These are phyloP conservation scores for Kwoniella mangroviensis DNA, from an alignment of 768 basidiomycete species.

Conservation along the genomic window DNA sequence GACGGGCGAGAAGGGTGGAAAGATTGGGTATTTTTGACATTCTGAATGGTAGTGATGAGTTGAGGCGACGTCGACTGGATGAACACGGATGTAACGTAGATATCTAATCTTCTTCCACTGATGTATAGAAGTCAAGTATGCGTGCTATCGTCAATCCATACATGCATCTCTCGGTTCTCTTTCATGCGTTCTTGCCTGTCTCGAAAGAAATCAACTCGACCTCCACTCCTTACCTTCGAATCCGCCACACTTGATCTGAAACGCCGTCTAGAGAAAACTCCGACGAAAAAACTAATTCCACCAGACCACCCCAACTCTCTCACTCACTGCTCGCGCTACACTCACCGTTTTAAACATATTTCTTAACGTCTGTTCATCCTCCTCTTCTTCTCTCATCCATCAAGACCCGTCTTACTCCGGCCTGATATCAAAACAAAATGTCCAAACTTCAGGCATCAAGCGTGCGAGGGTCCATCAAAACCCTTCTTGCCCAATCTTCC, in stretches of 20 bases:
- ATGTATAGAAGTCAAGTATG: background rate
- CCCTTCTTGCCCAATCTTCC: constrained; percentile 78
- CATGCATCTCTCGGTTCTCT: background rate
- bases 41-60: background rate
- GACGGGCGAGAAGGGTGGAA: constrained; percentile 24
- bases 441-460: constrained; percentile 96
- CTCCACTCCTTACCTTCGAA: background rate
- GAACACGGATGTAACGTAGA: background rate
- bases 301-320: background rate
- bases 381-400: constrained; percentile 22
- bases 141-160: background rate
- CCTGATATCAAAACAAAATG: constrained; percentile 36
- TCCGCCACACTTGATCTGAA: constrained; percentile 12
- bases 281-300: constrained; percentile 27
- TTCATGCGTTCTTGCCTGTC: background rate
- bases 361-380: constrained; percentile 4
- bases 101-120: too few relatives aligned
- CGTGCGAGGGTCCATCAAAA: constrained; percentile 97
- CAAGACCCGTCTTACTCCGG: constrained; percentile 30
- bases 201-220: background rate
- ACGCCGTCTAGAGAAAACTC: constrained; percentile 18
- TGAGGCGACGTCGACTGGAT: background rate
- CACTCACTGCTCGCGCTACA: background rate
- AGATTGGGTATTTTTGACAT: constrained; percentile 24
- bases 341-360: background rate